These are phyloP conservation scores for Solioccasus polychromus DNA, from an alignment of 768 basidiomycete genomes.

Conservation along the genomic window DNA sequence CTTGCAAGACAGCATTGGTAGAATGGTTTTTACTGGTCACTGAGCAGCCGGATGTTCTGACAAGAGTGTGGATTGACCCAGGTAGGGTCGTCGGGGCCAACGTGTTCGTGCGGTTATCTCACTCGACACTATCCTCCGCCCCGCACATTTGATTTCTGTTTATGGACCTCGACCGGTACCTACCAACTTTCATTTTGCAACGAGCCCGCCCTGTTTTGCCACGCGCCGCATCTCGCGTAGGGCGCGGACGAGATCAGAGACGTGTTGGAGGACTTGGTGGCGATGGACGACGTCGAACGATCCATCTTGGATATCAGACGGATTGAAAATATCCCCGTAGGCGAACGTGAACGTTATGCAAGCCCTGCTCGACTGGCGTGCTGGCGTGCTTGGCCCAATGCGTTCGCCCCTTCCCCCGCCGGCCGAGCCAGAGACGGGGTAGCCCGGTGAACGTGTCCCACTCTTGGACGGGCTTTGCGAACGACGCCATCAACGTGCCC, in stretches of 20 bases:
- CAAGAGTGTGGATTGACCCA: too few relatives aligned
- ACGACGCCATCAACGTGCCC: constrained; percentile 48
- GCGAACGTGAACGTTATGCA: constrained; percentile 40
- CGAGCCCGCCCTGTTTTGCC: constrained; percentile 42
- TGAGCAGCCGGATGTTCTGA: too few relatives aligned
- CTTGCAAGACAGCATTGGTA: too few relatives aligned
- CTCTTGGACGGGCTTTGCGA: constrained; percentile 39
- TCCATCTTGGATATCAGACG: constrained; percentile 35
- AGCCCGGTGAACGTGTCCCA: constrained; percentile 44
- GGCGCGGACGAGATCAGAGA: constrained; percentile 38
- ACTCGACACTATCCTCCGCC: too few relatives aligned
- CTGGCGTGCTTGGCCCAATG: constrained; percentile 35
- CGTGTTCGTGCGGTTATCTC: too few relatives aligned
- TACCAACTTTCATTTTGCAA: too few relatives aligned
- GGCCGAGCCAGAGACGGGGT: too few relatives aligned
- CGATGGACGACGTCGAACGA: constrained; percentile 49
- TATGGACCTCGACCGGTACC: too few relatives aligned
- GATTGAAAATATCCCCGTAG: constrained; percentile 36
- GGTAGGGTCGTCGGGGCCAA: too few relatives aligned
- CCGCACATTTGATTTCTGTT: too few relatives aligned
- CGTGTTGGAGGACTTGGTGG: constrained; percentile 50
- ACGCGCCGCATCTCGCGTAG: constrained; percentile 49
- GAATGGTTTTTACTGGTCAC: too few relatives aligned
- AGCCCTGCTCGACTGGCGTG: constrained; percentile 25
- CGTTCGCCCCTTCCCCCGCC: constrained; percentile 18